Evolutionary conservation across 768 basidiomycete genomes (phyloP), one percentile per base, ranked within the genome.

Genomic region (Mycena vitilis): DNA sequence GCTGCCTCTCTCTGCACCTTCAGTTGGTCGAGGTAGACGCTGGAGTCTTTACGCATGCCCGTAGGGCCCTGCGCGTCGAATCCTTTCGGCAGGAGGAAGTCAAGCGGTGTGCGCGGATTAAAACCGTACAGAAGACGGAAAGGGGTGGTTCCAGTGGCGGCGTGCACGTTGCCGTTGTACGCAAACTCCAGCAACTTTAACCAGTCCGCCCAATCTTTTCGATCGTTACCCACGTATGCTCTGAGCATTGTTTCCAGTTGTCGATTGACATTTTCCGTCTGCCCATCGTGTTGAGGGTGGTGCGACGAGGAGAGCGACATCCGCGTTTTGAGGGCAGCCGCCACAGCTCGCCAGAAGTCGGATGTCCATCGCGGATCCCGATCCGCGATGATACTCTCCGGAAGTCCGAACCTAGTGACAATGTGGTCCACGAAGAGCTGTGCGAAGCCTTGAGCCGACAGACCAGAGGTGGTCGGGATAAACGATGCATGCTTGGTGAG

Each of bases 401-500:
- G 68, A 0, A 69, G 12, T 1, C 71, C 68, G 18, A 65, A 71
- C n/a, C 47, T 10, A 12, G 45, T 23, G 0, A 60, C 52, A 2
- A 65, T 58, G 7, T 65, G 4, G 2, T 37, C 9, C 0, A 69
- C 62, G 38, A 71, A 68, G 0, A 68, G n/a, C 1, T 47, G 22
- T 0, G 54, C 61, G 23, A 64, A 60, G 0, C 61, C 64, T 7
- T 49, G 20, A 16, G 63, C 47, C 15, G 23, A 51, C 1, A 56
- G 59, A 36, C 58, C 59, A n/a, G 59, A 38, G 0, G 60, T 53
- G 30, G 64, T 73, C 0, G 68, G 62, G n/a, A 60, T 60, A 44
- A 70, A 69, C 2, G 45, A 60, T 30, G 61, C 63, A 44, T 72
- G 69, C 38, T 65, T 71, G 2, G 63, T 18, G 0, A 60, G 30